Conservation (phyloP, 805 yeast genomes). For the Wickerhamomyces chaumierensis region DNA sequence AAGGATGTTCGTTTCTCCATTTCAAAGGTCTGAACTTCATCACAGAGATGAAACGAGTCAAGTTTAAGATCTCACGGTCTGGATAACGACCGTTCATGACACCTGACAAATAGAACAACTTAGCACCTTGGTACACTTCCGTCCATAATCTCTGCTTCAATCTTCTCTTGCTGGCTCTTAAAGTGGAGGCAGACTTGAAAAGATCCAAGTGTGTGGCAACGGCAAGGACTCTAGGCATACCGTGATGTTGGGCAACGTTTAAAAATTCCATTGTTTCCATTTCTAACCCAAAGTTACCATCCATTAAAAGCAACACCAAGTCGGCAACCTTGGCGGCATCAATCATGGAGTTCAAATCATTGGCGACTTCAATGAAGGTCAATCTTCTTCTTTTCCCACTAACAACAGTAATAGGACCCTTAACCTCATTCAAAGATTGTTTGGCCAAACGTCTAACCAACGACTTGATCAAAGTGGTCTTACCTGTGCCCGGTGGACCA, state of each 20-base stretch:
- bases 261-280: constrained; percentile 99
- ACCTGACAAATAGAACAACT: constrained; percentile 86
- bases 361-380: constrained; percentile 86
- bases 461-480: constrained; percentile 84
- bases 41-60: constrained; percentile 86
- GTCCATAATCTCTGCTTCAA: constrained; percentile 96
- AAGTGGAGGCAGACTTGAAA: constrained; percentile 79
- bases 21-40: constrained; percentile 98
- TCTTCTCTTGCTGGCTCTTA: constrained; percentile 84
- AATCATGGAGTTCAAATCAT: constrained; percentile 90
- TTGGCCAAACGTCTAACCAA: constrained; percentile 81
- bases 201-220: constrained; percentile 92
- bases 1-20: constrained; percentile 99
- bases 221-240: constrained; percentile 96
- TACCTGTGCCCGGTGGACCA: constrained; percentile 99
- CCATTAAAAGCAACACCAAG: constrained; percentile 76
- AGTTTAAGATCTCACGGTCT: constrained; percentile 86
- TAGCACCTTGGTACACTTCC: constrained; percentile 97
- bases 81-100: constrained; percentile 97
- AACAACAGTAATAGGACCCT: constrained; percentile 95
- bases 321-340: constrained; percentile 96
- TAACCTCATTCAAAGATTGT: constrained; percentile 72
- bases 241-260: constrained; percentile 94
- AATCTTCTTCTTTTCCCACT: constrained; percentile 89
- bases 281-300: constrained; percentile 96